Evolutionary conservation across 2,329 filamentous ascomycete genomes (phyloP).

Genomic region (Pseudocercospora musae): DNA sequence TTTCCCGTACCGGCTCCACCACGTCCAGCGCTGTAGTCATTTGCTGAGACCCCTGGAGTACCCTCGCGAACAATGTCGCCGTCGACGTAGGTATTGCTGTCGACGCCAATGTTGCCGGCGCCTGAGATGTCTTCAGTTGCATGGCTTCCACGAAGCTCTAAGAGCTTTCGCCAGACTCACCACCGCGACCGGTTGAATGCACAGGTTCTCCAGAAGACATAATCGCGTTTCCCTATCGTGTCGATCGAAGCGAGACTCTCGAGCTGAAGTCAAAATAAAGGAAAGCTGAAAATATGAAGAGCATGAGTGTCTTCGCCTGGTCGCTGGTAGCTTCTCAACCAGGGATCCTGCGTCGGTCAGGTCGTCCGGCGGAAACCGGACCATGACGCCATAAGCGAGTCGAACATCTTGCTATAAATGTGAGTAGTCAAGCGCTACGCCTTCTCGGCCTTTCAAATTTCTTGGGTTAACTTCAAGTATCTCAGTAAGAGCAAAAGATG

Average conservation of each 20-base stretch:
- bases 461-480: background rate
- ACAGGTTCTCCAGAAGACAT: conserved; percentile 24
- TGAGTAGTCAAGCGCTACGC: conserved; percentile 4
- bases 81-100: conserved; percentile 46
- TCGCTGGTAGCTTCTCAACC: background rate
- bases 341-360: background rate
- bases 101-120: conserved; percentile 57
- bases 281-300: background rate
- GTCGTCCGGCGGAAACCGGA: background rate
- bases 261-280: background rate
- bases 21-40: conserved; percentile 40
- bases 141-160: background rate
- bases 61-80: conserved; percentile 48
- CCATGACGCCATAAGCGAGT: conserved; percentile 1
- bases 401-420: background rate
- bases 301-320: background rate
- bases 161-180: conserved; percentile 37
- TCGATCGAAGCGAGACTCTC: background rate
- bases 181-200: conserved; percentile 57
- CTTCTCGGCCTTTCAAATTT: background rate
- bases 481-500: background rate
- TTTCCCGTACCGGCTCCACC: conserved; percentile 41
- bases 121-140: conserved; percentile 38
- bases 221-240: background rate
- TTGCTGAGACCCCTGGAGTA: conserved; percentile 36